Base-by-base conservation (phyloP, 306 rosid genomes). In the Cucurbita pepo region DNA sequence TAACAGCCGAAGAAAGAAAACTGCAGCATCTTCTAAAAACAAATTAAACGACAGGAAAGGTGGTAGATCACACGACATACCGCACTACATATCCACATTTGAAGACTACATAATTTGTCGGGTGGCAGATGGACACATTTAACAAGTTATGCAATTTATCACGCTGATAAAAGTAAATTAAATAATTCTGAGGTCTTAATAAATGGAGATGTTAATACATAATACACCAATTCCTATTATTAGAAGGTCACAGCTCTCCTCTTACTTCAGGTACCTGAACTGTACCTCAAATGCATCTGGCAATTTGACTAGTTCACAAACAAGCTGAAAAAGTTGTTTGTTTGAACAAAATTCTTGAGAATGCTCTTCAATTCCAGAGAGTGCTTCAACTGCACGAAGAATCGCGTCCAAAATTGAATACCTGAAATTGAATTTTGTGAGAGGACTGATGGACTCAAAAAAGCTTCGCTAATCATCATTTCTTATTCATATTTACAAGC, bases 241-340 rank as follows among this genome's bases (percentile, higher is more conserved):
- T 60, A 60, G 36, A 34, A 61, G 67, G 30, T 62, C 70, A n/a
- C 8, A 40, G 50, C 13, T 16, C 21, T 50, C 7, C 40, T 45
- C 38, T 54, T 74, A 5, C 45, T 36, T 69, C 40, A 71, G 69
- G 14, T 41, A 75, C 51, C 52, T 78, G 73, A 30, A 72, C 58
- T 67, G 77, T 85, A 94, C 97, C 98, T 94, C 98, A 70, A 78
- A 87, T 90, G 89, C 91, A 79, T 94, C 94, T 47, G 87, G 90
- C 60, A 94, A 77, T 82, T 85, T 94, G 64, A 89, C 79, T 72
- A 94, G 79, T 51, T 79, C 79, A 77, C 85, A 82, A 64, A 78
- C 82, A 72, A 86, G 79, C 55, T 59, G 83, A 59, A 94, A 87
- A 75, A 90, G 88, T 72, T 88, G 79, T 83, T 85, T 76, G 79